These are phyloP conservation scores for Chenopodium berlandieri DNA, from an alignment of 148 eudicot species.

Conservation along the genomic window DNA sequence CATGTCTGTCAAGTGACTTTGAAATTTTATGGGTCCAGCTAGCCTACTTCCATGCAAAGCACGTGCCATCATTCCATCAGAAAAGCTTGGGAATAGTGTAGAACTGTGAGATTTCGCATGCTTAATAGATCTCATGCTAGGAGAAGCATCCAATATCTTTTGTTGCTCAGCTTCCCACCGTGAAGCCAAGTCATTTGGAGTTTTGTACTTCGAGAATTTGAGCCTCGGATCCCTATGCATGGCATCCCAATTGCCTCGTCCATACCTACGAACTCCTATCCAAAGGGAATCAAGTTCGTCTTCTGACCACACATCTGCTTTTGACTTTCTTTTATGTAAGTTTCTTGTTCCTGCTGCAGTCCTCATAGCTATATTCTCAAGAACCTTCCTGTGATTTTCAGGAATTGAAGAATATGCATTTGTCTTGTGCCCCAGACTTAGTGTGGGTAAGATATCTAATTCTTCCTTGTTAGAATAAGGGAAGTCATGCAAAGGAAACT, in stretches of 20 bases:
- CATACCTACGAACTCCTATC: conserved; percentile 98
- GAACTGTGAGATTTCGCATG: conserved; percentile 43
- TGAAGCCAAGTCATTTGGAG: conserved; percentile 57
- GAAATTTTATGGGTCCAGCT: conserved; percentile 52
- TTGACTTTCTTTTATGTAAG: conserved; percentile 55
- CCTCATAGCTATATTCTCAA: conserved; percentile 81
- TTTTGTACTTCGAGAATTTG: conserved; percentile 62
- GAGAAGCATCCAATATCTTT: conserved; percentile 59
- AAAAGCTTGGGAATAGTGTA: conserved; percentile 49
- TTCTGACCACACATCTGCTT: conserved; percentile 75
- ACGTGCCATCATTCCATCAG: conserved; percentile 83
- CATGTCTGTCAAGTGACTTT: conserved; percentile 77
- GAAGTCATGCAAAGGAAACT: conserved; percentile 45
- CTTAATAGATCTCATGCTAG: conserved; percentile 38
- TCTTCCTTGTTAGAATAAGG: conserved; percentile 46
- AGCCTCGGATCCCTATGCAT: conserved; percentile 76
- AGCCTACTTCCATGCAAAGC: conserved; percentile 65
- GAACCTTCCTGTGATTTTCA: conserved; percentile 87
- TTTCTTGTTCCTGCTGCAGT: conserved; percentile 59
- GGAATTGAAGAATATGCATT: conserved; percentile 52
- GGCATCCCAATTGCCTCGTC: conserved; percentile 78
- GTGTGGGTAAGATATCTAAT: conserved; percentile 46
- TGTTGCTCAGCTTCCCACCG: conserved; percentile 88
- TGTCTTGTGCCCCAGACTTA: conserved; percentile 61
- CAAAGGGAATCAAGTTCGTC: conserved; percentile 94